Percentiles rank a stretch among this genome's conserved stretches.
Evolutionary conservation across 768 basidiomycete genomes (phyloP).

Genomic region (Boletus vermiculosoides): DNA sequence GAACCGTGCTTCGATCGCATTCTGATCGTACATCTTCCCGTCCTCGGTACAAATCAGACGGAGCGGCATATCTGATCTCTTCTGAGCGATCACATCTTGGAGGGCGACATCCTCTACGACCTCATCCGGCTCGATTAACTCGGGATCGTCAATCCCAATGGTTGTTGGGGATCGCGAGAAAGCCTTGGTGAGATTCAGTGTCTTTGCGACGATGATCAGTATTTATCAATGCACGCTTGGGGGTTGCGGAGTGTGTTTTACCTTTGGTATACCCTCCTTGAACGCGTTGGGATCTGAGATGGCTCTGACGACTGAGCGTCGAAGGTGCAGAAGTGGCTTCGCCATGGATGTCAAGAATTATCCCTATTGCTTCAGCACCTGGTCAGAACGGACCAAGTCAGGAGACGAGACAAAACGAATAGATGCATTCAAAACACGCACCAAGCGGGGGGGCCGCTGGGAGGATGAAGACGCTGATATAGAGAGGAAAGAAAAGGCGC

Average conservation of each 20-base stretch:
- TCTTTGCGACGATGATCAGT: not conserved
- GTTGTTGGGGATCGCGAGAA: not conserved
- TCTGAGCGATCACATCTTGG: slow-evolving; percentile 14
- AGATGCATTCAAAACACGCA: not conserved
- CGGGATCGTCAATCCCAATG: not conserved
- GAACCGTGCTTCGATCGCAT: slow-evolving; percentile 17
- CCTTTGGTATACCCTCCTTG: slow-evolving; percentile 2
- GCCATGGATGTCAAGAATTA: slow-evolving; percentile 5
- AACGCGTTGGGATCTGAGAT: slow-evolving; percentile 16
- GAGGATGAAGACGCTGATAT: not conserved
- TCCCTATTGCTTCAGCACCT: not conserved
- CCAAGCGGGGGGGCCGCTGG: not conserved
- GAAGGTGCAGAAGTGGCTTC: not conserved
- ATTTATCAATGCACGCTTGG: not conserved
- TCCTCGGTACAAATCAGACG: slow-evolving; percentile 26
- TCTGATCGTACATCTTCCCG: slow-evolving; percentile 23
- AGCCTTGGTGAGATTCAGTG: no score
- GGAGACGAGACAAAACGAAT: not conserved
- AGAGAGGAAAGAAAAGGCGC: not conserved
- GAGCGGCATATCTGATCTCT: slow-evolving; percentile 22
- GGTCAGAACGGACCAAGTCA: not conserved
- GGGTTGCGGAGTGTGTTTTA: not conserved
- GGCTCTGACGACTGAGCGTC: slow-evolving; percentile 23
- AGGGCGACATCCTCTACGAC: slow-evolving; percentile 1
- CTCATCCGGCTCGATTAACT: not conserved